Base-by-base conservation (phyloP, 495 filamentous ascomycete genomes). In the Hypoxylon perforatum region DNA sequence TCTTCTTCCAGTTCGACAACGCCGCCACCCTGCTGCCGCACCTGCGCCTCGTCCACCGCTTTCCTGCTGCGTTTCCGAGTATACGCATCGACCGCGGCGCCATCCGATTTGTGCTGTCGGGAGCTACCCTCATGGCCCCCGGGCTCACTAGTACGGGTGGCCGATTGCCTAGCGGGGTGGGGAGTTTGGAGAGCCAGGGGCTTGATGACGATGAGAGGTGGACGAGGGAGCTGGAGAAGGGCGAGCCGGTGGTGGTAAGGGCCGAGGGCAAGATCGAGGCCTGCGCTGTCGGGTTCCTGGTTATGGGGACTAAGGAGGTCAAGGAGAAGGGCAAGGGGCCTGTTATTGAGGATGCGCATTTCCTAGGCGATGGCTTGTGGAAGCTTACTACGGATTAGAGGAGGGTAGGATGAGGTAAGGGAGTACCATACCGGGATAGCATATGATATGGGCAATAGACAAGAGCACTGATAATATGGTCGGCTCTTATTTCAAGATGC, bases 341-440 rank as follows among this genome's bases (percentile, higher is more conserved):
- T 33, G 95, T 91, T 19, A 90, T 97, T 71, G 95, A 99, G 82
- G 87, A 90, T 61, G 91, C 90, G 50, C 94, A 97, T 87, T 97
- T 88, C 83, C 74, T 97, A 45, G 95, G 96, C 6, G 95, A 99
- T 86, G 95, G 94, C 54, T 76, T 99, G 64, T 99, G 95, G 95
- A 89, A 80, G 79, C 77, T 96, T 77, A 80, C 77, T 60, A 76
- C 91, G 57, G 91, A 93, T 76, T 96, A 75, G 64, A 35, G 49
- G 17, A 44, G 25, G 2, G 46, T 21, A 30, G 42, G 33, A 10
- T 23, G 46, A 28, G 46, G 23, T 17, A 3, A 4, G 19, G 18
- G 11, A 19, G 7, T 9, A 22, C 44, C 19, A 1, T n/a, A n/a
- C 6, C 14, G 19, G 17, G 25, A 15, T 48, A 48, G 6, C 6